Evolutionary conservation across 1,139 yeast species (phyloP), one percentile per base, ranked within the genome.

Genomic region (Suzukiozyma palmioleophila): DNA sequence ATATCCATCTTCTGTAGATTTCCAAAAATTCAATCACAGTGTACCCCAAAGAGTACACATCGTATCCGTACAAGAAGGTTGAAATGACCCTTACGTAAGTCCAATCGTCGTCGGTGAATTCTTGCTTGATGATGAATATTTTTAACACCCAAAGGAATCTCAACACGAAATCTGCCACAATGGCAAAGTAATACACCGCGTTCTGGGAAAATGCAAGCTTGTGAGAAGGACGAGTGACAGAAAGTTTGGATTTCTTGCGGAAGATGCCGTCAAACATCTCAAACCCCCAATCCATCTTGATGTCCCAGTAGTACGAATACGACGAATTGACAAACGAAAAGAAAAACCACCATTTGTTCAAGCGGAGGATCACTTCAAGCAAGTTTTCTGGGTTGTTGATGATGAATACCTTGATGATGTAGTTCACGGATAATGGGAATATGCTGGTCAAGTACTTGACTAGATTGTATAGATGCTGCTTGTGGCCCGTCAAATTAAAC

Each of bases 281-380:
- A 35, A 88, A 71, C 36, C 81, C 81, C 98, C 98, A 92, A 64
- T 92, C 98, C 74, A 80, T 79, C 38, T 75, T 74, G 16, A 90
- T 62, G 59, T 92, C 98, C 98, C 98, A 92, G 39, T 79, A 64
- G 47, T 86, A 85, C 14, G 95, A 77, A 57, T 85, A 92, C 1
- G 78, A 53, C 0, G 97, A 84, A 56, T 85, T 88, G 34, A 86
- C 49, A 3, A 81, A 59, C 12, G 79, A 69, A 1, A 72, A 56
- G 1, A 75, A 36, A 36, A 75, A 67, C 89, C 87, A 81, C 53
- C 71, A 59, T n/a, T 41, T 38, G 42, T 50, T 53, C 33, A 48
- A 48, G 24, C 37, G 40, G 39, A 41, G 46, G 41, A 38, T 42
- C 43, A 36, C 40, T 27, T 13, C 36, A 43, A 41, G 39, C 38